Evolutionary conservation across 1,139 yeast species (phyloP).

Genomic region (Candida tetrigidarum): DNA sequence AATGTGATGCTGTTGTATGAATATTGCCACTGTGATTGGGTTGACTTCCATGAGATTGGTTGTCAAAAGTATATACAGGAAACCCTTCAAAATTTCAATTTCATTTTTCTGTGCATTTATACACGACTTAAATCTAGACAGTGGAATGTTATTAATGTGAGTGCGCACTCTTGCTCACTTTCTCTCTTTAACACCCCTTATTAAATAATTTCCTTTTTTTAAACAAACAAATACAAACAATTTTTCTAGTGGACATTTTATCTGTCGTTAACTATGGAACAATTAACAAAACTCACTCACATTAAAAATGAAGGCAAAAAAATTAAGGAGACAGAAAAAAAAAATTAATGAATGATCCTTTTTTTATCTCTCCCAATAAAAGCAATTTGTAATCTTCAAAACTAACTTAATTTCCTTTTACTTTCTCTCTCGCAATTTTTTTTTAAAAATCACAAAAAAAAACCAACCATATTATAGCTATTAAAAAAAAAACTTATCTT

Average conservation of each 20-base stretch:
- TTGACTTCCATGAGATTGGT: too few relatives aligned
- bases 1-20: too few relatives aligned
- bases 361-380: neutral
- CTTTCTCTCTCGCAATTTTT: neutral
- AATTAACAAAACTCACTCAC: neutral
- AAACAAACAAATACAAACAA: neutral
- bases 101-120: too few relatives aligned
- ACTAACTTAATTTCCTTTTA: conserved; percentile 9
- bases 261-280: neutral
- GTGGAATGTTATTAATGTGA: too few relatives aligned
- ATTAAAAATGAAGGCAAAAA: neutral
- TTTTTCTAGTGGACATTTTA: neutral
- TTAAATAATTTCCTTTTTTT: neutral
- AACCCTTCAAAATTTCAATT: too few relatives aligned
- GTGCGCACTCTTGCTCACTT: too few relatives aligned
- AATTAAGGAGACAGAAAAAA: neutral
- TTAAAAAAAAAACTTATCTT: neutral
- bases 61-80: too few relatives aligned
- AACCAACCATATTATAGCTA: neutral
- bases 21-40: too few relatives aligned
- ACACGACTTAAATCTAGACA: too few relatives aligned
- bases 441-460: conserved; percentile 3
- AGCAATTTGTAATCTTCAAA: conserved; percentile 11
- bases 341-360: too few relatives aligned
- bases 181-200: too few relatives aligned